Evolutionary conservation across 2,329 filamentous ascomycete genomes (phyloP).

Genomic region (Botryotinia globosa): DNA sequence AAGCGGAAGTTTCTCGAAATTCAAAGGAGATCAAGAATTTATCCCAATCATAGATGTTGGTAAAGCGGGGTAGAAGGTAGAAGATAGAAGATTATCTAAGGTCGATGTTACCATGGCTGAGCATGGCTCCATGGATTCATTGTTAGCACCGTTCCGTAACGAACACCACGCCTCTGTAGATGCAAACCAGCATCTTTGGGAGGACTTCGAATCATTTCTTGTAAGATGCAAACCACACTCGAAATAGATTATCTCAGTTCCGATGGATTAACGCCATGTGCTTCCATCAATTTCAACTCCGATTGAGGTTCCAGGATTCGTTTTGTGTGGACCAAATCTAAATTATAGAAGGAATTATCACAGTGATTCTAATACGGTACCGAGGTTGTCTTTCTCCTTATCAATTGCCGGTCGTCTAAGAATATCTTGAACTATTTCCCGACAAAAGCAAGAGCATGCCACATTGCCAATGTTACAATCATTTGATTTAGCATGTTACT

Average conservation of each 20-base stretch:
- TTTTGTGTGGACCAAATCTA: background rate
- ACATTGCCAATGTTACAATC: background rate
- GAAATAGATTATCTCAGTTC: background rate
- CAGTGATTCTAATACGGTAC: background rate
- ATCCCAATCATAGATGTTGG: background rate
- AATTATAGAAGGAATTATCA: background rate
- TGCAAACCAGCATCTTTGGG: background rate
- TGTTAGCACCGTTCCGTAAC: background rate
- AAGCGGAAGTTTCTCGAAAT: background rate
- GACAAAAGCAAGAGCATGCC: background rate
- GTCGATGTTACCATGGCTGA: background rate
- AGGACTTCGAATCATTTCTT: background rate
- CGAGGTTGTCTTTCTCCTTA: background rate
- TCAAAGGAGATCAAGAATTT: background rate
- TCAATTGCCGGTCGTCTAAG: background rate
- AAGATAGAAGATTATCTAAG: background rate
- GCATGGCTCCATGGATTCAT: background rate
- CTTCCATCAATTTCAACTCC: background rate
- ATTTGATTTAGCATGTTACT: background rate
- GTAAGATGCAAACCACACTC: background rate
- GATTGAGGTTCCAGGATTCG: background rate
- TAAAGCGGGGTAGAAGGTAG: slow-evolving; percentile 7
- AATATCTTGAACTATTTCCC: background rate
- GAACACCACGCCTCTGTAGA: background rate
- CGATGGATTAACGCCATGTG: background rate